These are phyloP conservation scores for Drechslerella coelobrocha DNA, from an alignment of 2,329 filamentous ascomycete species.

Conservation along the genomic window DNA sequence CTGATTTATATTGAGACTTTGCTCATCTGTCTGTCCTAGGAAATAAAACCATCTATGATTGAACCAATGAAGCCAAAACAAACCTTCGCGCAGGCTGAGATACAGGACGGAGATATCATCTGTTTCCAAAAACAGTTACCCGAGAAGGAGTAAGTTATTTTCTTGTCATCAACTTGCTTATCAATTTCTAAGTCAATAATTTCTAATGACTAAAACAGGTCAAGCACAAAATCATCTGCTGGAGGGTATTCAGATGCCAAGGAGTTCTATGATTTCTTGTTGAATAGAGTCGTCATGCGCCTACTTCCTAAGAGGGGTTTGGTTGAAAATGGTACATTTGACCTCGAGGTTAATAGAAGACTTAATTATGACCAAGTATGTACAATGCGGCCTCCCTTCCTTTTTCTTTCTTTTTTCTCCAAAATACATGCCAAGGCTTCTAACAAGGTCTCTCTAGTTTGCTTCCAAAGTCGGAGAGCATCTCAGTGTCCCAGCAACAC, in stretches of 20 bases:
- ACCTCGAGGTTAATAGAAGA: conserved; percentile 80
- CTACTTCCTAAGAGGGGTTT: conserved; percentile 72
- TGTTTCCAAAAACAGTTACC: conserved; percentile 79
- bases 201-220: conserved; percentile 51
- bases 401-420: neutral
- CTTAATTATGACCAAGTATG: conserved; percentile 78
- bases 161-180: neutral
- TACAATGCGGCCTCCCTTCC: neutral
- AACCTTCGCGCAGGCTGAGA: conserved; percentile 85
- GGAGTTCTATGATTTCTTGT: conserved; percentile 90
- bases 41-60: conserved; percentile 98
- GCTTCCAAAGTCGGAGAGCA: conserved; percentile 81
- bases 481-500: conserved; percentile 78
- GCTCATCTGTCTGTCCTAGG: conserved; percentile 60
- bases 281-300: conserved; percentile 79
- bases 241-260: conserved; percentile 71
- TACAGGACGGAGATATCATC: conserved; percentile 96
- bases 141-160: conserved; percentile 60
- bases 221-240: conserved; percentile 53
- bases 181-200: too few species aligned
- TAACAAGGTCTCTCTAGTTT: conserved; percentile 64
- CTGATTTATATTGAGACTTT: neutral
- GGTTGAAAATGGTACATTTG: conserved; percentile 67
- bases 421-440: too few species aligned
- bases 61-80: conserved; percentile 91